These are phyloP conservation scores for Hypoxylon rubiginosum DNA, from an alignment of 2,329 filamentous ascomycete genomes.

Conservation along the genomic window DNA sequence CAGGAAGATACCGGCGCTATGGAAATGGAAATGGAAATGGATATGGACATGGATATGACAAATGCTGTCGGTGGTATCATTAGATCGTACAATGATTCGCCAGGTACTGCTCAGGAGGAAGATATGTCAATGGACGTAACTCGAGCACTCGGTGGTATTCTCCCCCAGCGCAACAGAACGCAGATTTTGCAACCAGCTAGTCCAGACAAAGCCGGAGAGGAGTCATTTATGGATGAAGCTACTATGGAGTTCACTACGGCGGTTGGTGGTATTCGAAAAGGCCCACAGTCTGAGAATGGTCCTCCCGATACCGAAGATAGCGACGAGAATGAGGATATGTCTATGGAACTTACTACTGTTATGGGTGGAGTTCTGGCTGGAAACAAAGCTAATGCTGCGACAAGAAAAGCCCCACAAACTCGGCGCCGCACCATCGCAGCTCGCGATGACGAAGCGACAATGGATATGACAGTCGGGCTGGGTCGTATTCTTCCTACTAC, in stretches of 20 bases:
- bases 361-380: slow-evolving; percentile 67
- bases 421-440: slow-evolving; percentile 46
- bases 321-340: slow-evolving; percentile 76
- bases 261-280: slow-evolving; percentile 75
- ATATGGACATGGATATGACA: slow-evolving; percentile 69
- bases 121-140: slow-evolving; percentile 98
- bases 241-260: slow-evolving; percentile 90
- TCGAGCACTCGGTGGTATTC: slow-evolving; percentile 82
- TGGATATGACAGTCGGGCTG: slow-evolving; percentile 75
- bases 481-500: slow-evolving; percentile 65
- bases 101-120: slow-evolving; percentile 62
- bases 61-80: slow-evolving; percentile 68
- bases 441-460: slow-evolving; percentile 65
- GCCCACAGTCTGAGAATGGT: slow-evolving; percentile 45
- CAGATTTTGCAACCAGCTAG: slow-evolving; percentile 44
- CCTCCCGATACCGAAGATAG: slow-evolving; percentile 52
- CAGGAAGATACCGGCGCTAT: slow-evolving; percentile 47
- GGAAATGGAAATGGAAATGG: slow-evolving; percentile 67
- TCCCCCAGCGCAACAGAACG: slow-evolving; percentile 61
- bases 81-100: slow-evolving; percentile 51
- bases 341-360: slow-evolving; percentile 81
- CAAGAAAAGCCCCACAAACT: slow-evolving; percentile 44
- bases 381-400: slow-evolving; percentile 49
- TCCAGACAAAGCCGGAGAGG: slow-evolving; percentile 50
- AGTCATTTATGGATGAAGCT: slow-evolving; percentile 67